These are phyloP conservation scores for Botrytis galanthina DNA, from an alignment of 2,329 filamentous ascomycete species.

Conservation along the genomic window DNA sequence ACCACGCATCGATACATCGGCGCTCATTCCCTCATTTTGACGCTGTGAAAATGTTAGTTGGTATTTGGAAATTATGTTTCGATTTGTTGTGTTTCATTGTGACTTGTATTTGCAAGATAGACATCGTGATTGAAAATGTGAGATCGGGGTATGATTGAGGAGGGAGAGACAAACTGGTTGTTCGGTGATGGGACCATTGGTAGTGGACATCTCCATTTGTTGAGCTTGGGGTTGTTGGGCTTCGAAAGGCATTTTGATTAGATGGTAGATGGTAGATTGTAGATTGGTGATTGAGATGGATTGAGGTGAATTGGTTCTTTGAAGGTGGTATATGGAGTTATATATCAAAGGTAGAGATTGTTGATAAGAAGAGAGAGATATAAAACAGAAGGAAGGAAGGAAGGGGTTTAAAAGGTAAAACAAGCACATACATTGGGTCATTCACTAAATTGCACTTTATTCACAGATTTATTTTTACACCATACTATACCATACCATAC, in stretches of 20 bases:
- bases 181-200: slow-evolving; percentile 15
- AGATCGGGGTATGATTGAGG: background rate
- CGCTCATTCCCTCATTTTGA: slow-evolving; percentile 17
- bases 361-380: background rate
- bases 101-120: background rate
- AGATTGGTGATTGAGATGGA: background rate
- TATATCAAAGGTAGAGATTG: background rate
- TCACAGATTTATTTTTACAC: background rate
- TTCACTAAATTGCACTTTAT: background rate
- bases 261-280: background rate
- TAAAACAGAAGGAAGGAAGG: background rate
- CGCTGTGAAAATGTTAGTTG: background rate
- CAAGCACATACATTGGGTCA: background rate
- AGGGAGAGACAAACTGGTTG: slow-evolving; percentile 19
- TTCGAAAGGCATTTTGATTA: slow-evolving; percentile 20
- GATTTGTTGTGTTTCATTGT: background rate
- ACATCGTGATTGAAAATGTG: background rate
- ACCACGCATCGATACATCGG: slow-evolving; percentile 17
- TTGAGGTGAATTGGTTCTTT: background rate
- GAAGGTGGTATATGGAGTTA: background rate
- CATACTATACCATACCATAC: too few relatives aligned
- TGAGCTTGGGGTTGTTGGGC: slow-evolving; percentile 20
- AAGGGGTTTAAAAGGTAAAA: background rate
- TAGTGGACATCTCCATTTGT: slow-evolving; percentile 19
- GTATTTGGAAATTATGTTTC: too few relatives aligned